Evolutionary conservation across 2,329 filamentous ascomycete species (phyloP).

Genomic region (Microcera coccophila): DNA sequence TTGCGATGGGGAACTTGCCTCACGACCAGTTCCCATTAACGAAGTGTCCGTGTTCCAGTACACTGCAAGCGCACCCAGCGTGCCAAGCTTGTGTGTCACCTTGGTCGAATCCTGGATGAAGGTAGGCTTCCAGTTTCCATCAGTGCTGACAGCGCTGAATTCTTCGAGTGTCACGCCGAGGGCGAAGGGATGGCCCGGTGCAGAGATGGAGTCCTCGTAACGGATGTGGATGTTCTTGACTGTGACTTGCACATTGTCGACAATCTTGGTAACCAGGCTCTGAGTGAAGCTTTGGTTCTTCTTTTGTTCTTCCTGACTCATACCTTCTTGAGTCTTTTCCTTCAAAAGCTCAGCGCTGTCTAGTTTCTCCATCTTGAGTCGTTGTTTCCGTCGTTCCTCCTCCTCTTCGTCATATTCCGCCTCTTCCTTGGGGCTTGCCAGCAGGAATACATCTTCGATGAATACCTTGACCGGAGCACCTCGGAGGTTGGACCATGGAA

Average conservation of each 20-base stretch:
- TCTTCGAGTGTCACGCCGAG: slow-evolving; percentile 89
- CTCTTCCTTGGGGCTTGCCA: slow-evolving; percentile 94
- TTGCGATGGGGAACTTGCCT: slow-evolving; percentile 45
- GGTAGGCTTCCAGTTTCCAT: slow-evolving; percentile 89
- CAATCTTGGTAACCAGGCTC: slow-evolving; percentile 90
- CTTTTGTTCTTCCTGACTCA: slow-evolving; percentile 92
- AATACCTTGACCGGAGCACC: slow-evolving; percentile 92
- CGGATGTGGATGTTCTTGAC: slow-evolving; percentile 98
- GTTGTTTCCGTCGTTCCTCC: slow-evolving; percentile 78
- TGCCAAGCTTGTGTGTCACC: slow-evolving; percentile 90
- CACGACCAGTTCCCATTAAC: slow-evolving; percentile 76
- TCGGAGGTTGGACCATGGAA: slow-evolving; percentile 95
- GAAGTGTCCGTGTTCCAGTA: slow-evolving; percentile 98
- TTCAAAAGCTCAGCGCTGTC: slow-evolving; percentile 94
- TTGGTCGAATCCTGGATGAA: slow-evolving; percentile 85
- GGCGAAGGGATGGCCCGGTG: slow-evolving; percentile 91
- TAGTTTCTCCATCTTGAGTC: slow-evolving; percentile 98
- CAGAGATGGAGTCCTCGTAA: slow-evolving; percentile 96
- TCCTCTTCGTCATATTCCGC: slow-evolving; percentile 90
- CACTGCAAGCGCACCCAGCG: slow-evolving; percentile 80
- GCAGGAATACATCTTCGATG: slow-evolving; percentile 93
- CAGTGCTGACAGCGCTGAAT: slow-evolving; percentile 94
- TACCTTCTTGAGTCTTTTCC: slow-evolving; percentile 84
- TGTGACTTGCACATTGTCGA: slow-evolving; percentile 96
- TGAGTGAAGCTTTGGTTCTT: slow-evolving; percentile 98